These are phyloP conservation scores for Gossypium stocksii DNA, from an alignment of 345 rosid species.

Conservation along the genomic window DNA sequence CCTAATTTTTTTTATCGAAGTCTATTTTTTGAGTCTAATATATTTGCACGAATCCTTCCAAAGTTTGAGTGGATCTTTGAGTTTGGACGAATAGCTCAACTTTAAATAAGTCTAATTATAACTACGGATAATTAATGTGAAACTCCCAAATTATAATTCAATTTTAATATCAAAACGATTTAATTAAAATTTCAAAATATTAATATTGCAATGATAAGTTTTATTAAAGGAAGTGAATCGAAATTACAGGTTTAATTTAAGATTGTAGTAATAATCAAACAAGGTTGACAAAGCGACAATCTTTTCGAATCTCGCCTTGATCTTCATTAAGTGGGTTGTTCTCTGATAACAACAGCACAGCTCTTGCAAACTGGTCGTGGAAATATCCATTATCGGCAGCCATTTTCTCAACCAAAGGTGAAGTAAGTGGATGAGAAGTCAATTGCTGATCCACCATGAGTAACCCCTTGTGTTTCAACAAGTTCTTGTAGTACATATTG, in stretches of 20 bases:
- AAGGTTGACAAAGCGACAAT: conserved; percentile 56
- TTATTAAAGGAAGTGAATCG: no score
- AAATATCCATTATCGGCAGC: conserved; percentile 75
- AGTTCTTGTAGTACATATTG: conserved; percentile 61
- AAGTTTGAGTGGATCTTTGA: no score
- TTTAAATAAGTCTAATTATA: no score
- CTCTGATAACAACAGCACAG: conserved; percentile 59
- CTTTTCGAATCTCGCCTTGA: conserved; percentile 67
- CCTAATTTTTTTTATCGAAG: no score
- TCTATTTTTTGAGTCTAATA: no score
- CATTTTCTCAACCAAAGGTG: conserved; percentile 62
- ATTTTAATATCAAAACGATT: no score
- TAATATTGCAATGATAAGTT: no score
- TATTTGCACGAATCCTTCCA: no score
- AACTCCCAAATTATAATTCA: no score
- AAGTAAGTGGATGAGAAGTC: conserved; percentile 51
- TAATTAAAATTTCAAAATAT: no score
- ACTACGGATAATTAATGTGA: no score
- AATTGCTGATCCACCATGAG: conserved; percentile 58
- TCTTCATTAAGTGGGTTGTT: conserved; percentile 59
- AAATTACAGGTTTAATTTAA: background rate
- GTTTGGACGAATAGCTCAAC: no score
- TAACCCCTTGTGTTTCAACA: conserved; percentile 60
- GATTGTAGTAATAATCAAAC: background rate
- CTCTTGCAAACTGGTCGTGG: conserved; percentile 57